phyloP scores from a whole-genome alignment of 2,329 filamentous ascomycete genomes.

The Davidsoniella virescens region DNA sequence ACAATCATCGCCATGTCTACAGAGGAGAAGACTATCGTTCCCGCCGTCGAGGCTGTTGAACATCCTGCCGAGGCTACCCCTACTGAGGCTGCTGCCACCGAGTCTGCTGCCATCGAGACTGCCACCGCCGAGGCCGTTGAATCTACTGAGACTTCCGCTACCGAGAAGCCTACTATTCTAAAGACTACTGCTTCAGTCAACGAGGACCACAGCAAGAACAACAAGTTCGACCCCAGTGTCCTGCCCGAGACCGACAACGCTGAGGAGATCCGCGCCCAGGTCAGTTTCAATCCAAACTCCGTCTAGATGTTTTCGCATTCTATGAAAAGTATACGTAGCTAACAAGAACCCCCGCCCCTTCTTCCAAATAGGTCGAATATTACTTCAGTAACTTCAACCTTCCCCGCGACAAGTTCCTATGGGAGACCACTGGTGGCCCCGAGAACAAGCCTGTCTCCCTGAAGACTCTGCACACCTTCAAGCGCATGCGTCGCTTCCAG shows the following conservation, averaged over 20 bases:
- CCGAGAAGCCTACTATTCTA: constrained; percentile 21
- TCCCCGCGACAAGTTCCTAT: constrained; percentile 73
- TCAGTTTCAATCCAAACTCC: constrained; percentile 22
- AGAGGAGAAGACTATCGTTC: constrained; percentile 10
- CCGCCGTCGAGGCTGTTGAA: constrained; percentile 16
- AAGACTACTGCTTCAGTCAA: constrained; percentile 29
- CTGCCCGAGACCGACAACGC: constrained; percentile 61
- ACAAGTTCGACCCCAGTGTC: constrained; percentile 53
- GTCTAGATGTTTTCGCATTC: constrained; percentile 1
- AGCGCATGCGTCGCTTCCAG: constrained; percentile 91
- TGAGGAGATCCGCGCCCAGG: constrained; percentile 67
- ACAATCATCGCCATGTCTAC: constrained; percentile 6
- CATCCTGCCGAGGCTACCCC: constrained; percentile 16
- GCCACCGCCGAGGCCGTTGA: constrained; percentile 13
- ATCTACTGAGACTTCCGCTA: constrained; percentile 11
- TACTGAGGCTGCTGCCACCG: constrained; percentile 16
- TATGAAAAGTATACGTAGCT: background rate
- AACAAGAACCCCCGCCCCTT: background rate
- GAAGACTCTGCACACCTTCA: constrained; percentile 67
- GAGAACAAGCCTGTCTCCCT: constrained; percentile 71
- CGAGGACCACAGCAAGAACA: constrained; percentile 34
- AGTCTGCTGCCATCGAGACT: constrained; percentile 10
- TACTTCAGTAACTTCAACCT: constrained; percentile 92
- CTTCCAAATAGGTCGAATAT: constrained; percentile 58
- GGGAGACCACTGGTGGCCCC: constrained; percentile 57